phyloP scores from a whole-genome alignment of 805 yeast genomes.

The Candida broadrunensis region DNA sequence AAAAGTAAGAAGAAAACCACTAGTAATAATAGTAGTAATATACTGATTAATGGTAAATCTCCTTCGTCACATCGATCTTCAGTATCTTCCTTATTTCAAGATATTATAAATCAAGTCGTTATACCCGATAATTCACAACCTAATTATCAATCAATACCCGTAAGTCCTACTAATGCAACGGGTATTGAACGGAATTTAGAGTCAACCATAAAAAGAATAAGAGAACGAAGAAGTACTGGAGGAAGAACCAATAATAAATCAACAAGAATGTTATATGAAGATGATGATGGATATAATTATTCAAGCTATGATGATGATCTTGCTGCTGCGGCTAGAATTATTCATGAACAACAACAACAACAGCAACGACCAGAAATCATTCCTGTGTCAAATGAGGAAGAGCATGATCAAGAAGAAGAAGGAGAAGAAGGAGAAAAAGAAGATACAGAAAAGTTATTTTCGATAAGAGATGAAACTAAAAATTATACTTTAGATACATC shows the following conservation, averaged over 20 bases:
- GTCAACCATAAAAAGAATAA: not conserved
- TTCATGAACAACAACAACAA: no score
- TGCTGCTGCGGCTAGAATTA: not conserved
- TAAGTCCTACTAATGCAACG: not conserved
- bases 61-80: no score
- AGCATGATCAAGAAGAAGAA: not conserved
- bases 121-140: conserved; percentile 1
- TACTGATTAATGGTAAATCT: not conserved
- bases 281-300: conserved; percentile 11
- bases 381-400: not conserved
- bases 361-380: not conserved
- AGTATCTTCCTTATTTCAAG: not conserved
- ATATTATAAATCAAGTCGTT: conserved; percentile 4
- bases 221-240: conserved; percentile 1
- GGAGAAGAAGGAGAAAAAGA: not conserved
- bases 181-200: not conserved
- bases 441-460: not conserved
- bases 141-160: not conserved
- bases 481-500: not conserved
- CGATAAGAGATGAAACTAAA: no score
- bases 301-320: not conserved
- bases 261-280: conserved; percentile 3
- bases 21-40: not conserved
- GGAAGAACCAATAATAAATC: not conserved
- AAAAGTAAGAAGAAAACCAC: not conserved